These are phyloP conservation scores for Aquanectria penicillioides DNA, from an alignment of 2,329 filamentous ascomycete species.

Conservation along the genomic window DNA sequence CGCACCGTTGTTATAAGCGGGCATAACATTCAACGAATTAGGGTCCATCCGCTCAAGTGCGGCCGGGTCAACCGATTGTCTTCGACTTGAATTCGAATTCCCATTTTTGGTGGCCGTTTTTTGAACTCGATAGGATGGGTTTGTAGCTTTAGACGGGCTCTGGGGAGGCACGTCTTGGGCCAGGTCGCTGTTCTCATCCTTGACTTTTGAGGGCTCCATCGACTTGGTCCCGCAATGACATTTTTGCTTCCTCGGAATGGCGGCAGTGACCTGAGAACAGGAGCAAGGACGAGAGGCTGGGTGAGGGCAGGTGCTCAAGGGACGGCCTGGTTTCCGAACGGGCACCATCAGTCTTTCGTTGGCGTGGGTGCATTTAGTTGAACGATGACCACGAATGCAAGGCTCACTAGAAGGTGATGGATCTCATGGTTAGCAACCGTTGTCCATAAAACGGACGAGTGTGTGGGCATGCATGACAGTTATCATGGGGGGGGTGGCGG, in stretches of 20 bases:
- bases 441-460: neutral
- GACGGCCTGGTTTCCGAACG: constrained; percentile 77
- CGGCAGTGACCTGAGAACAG: constrained; percentile 71
- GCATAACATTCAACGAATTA: constrained; percentile 60
- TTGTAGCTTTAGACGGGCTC: constrained; percentile 45
- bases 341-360: constrained; percentile 75
- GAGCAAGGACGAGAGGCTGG: constrained; percentile 69
- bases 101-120: constrained; percentile 52
- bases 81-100: constrained; percentile 45
- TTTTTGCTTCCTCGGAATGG: constrained; percentile 67
- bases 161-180: constrained; percentile 40
- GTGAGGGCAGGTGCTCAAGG: constrained; percentile 76
- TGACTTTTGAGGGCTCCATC: constrained; percentile 32
- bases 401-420: constrained; percentile 68
- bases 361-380: constrained; percentile 77
- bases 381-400: constrained; percentile 80
- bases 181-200: constrained; percentile 39
- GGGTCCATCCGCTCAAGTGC: constrained; percentile 63
- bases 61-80: constrained; percentile 60
- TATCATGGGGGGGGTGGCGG: neutral
- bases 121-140: constrained; percentile 55
- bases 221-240: constrained; percentile 60
- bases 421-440: constrained; percentile 26
- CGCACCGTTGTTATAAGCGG: constrained; percentile 44
- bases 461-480: neutral